Percentiles rank a stretch among this genome's conserved stretches.
phyloP scores from a whole-genome alignment of 306 rosid genomes.

The Gleditsia sinensis region DNA sequence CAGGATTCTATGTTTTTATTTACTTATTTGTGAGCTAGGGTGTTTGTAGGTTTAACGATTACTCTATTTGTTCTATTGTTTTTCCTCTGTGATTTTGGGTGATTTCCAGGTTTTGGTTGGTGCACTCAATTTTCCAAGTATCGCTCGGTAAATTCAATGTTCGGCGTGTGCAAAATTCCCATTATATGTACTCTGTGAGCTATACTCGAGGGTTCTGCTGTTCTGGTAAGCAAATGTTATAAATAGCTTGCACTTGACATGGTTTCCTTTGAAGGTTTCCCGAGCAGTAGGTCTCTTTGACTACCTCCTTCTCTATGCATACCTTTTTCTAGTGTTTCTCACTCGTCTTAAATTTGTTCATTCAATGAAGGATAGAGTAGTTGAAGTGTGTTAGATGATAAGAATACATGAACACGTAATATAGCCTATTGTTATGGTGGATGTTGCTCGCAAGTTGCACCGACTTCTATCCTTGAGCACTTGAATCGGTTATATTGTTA shows the following conservation, averaged over 20 bases:
- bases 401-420: neutral
- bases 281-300: neutral
- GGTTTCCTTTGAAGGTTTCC: neutral
- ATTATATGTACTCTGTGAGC: neutral
- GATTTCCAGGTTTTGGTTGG: slow-evolving; percentile 4
- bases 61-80: neutral
- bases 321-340: neutral
- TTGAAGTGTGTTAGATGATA: neutral
- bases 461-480: neutral
- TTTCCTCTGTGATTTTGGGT: neutral
- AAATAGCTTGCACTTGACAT: neutral
- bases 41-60: neutral
- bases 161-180: neutral
- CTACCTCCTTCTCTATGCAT: neutral
- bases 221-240: neutral
- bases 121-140: neutral
- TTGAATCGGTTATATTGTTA: neutral
- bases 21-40: neutral
- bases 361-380: neutral
- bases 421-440: neutral
- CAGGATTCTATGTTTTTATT: neutral
- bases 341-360: neutral
- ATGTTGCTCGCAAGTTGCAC: neutral
- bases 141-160: neutral
- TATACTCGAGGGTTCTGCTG: neutral